A percentile compares a stretch with the other conserved stretches of the same genome.
Conservation (phyloP, 1,284 basidiomycete species). For the Naganishia sp. region DNA sequence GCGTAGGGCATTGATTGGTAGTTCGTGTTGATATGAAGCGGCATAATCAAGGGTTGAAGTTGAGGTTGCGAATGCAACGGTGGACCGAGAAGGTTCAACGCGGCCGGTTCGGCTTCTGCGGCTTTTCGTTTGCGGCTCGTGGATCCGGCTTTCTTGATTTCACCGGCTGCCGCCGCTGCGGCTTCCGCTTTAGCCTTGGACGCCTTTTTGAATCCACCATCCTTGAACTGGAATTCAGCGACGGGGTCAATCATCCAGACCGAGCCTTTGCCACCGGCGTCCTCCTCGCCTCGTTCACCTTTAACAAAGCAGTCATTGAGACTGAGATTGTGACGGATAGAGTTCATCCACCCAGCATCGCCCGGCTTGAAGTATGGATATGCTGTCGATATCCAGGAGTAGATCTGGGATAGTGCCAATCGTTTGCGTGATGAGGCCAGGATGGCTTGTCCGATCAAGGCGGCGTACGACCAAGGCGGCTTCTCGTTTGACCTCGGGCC, state of each 20-base stretch:
- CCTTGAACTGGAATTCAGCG: slow-evolving; percentile 37
- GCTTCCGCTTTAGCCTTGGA: slow-evolving; percentile 28
- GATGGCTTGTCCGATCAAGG: slow-evolving; percentile 92
- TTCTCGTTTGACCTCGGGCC: slow-evolving; percentile 77
- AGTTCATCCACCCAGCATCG: slow-evolving; percentile 88
- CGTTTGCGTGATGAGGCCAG: slow-evolving; percentile 78
- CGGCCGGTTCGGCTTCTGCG: slow-evolving; percentile 1
- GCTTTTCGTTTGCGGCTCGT: slow-evolving; percentile 23
- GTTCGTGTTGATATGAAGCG: neutral
- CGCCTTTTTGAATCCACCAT: slow-evolving; percentile 40
- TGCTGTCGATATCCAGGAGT: slow-evolving; percentile 89
- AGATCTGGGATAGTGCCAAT: slow-evolving; percentile 91
- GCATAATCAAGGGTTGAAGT: slow-evolving; percentile 15
- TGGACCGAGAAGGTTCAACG: neutral
- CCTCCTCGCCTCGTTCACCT: slow-evolving; percentile 52
- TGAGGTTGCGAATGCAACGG: neutral
- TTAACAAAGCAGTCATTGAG: slow-evolving; percentile 78
- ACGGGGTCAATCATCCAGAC: slow-evolving; percentile 54
- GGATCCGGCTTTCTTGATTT: slow-evolving; percentile 19
- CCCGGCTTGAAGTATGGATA: slow-evolving; percentile 91
- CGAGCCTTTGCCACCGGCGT: slow-evolving; percentile 52
- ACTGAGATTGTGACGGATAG: slow-evolving; percentile 86
- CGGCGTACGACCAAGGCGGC: slow-evolving; percentile 86
- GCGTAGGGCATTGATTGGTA: slow-evolving; percentile 11
- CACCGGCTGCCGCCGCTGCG: slow-evolving; percentile 17